Evolutionary conservation across 148 eudicot genomes (phyloP).

Genomic region (Rhododendron griersonianum): DNA sequence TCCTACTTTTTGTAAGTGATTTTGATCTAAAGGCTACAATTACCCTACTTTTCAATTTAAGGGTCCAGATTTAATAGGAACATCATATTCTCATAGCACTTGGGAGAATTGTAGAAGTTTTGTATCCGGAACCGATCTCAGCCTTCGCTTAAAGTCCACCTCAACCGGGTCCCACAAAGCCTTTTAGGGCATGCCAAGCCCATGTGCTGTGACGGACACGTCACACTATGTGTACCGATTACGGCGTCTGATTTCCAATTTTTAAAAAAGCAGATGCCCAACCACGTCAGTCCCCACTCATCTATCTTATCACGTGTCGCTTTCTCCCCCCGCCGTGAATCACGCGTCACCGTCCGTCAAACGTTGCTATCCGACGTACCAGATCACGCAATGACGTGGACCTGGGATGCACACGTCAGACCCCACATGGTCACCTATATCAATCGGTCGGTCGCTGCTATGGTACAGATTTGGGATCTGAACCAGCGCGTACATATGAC

Average conservation of each 20-base stretch:
- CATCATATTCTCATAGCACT: too few species aligned
- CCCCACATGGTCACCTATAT: background rate
- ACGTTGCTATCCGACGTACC: background rate
- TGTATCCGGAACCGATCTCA: background rate
- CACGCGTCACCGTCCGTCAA: constrained; percentile 1
- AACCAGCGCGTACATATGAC: too few species aligned
- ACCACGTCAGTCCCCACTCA: background rate
- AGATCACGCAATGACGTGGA: background rate
- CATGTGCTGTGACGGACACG: background rate
- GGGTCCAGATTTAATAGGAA: too few species aligned
- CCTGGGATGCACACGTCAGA: background rate
- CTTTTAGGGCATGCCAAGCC: background rate
- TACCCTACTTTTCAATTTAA: too few species aligned
- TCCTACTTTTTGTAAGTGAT: too few species aligned
- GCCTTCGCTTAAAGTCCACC: background rate
- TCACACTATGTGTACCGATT: background rate
- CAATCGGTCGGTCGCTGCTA: background rate
- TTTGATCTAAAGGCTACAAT: too few species aligned
- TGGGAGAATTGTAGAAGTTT: too few species aligned
- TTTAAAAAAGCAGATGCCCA: background rate
- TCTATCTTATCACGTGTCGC: background rate
- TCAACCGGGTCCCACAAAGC: background rate
- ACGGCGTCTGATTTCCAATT: background rate
- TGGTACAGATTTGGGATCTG: too few species aligned
- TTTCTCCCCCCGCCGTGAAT: background rate